phyloP scores from a whole-genome alignment of 768 basidiomycete genomes.

The Phlegmacium glaucopus region DNA sequence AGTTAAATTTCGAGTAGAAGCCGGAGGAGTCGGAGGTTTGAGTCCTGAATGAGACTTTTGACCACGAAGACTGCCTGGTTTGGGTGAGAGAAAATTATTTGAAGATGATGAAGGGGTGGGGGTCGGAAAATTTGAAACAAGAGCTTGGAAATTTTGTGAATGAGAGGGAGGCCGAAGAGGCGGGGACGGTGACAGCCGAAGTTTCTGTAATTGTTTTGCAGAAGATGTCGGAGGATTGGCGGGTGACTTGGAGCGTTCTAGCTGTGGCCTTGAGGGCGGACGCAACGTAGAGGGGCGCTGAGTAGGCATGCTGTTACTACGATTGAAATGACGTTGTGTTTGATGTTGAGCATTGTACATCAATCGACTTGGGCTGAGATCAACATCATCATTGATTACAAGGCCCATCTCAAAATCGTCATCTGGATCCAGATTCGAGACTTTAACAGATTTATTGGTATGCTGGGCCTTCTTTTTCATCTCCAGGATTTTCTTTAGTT shows the following conservation, averaged over 20 bases:
- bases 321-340: constrained; percentile 39
- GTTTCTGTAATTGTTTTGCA: constrained; percentile 61
- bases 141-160: constrained; percentile 58
- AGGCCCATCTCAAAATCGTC: constrained; percentile 87
- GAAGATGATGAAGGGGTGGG: constrained; percentile 47
- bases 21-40: constrained; percentile 72
- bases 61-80: constrained; percentile 72
- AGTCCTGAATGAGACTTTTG: constrained; percentile 84
- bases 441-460: constrained; percentile 36
- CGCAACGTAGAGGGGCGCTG: constrained; percentile 47
- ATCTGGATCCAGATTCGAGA: constrained; percentile 62
- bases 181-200: constrained; percentile 68
- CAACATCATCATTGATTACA: constrained; percentile 77
- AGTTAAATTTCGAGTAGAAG: constrained; percentile 55
- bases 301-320: constrained; percentile 61
- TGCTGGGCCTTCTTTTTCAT: constrained; percentile 53
- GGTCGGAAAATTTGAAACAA: constrained; percentile 44
- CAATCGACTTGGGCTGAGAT: constrained; percentile 77
- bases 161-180: constrained; percentile 56
- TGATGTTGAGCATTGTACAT: constrained; percentile 47
- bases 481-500: constrained; percentile 49
- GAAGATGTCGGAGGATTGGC: constrained; percentile 68
- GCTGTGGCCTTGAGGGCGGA: constrained; percentile 61
- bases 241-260: constrained; percentile 71
- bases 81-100: constrained; percentile 51